A percentile compares a stretch with the other conserved stretches of the same genome.
Conservation (phyloP, 2,329 filamentous ascomycete genomes). For the Teratosphaeria epicoccoides region DNA sequence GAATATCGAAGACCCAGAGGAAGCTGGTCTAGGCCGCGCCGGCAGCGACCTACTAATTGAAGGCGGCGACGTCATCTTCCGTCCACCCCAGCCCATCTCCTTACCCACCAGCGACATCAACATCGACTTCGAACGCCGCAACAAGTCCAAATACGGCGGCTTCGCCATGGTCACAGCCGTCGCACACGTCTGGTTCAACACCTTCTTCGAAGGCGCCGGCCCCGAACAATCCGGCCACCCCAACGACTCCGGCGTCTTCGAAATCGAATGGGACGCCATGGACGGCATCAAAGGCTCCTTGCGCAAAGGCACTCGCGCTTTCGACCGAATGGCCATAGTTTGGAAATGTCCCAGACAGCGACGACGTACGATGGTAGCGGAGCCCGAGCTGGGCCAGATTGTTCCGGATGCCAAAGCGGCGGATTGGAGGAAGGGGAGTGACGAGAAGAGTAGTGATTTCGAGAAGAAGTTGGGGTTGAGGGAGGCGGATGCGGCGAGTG, state of each 20-base stretch:
- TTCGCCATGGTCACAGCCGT: slow-evolving; percentile 86
- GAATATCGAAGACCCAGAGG: slow-evolving; percentile 9
- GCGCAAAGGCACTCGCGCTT: slow-evolving; percentile 67
- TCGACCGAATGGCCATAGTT: slow-evolving; percentile 74
- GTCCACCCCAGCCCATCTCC: slow-evolving; percentile 55
- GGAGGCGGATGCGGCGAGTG: slow-evolving; percentile 53
- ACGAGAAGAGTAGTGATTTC: slow-evolving; percentile 19
- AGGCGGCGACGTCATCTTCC: slow-evolving; percentile 68
- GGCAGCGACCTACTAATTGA: slow-evolving; percentile 26
- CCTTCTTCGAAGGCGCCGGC: slow-evolving; percentile 77
- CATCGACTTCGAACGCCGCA: slow-evolving; percentile 78
- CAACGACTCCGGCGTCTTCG: slow-evolving; percentile 59
- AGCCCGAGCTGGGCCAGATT: slow-evolving; percentile 56
- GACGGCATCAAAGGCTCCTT: slow-evolving; percentile 89
- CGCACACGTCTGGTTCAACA: slow-evolving; percentile 95
- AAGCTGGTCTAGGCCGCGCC: slow-evolving; percentile 5
- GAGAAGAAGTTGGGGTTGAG: slow-evolving; percentile 60
- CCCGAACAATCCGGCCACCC: slow-evolving; percentile 57
- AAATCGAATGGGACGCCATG: slow-evolving; percentile 66
- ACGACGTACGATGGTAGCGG: slow-evolving; percentile 40
- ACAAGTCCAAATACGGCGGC: slow-evolving; percentile 62
- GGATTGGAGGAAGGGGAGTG: slow-evolving; percentile 55
- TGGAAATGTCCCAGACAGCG: slow-evolving; percentile 49
- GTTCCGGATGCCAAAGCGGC: slow-evolving; percentile 60
- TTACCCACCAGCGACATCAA: slow-evolving; percentile 79